Evolutionary conservation across 495 filamentous ascomycete genomes (phyloP), one percentile per base, ranked within the genome.

Genomic region (Aspergillus sparsus): DNA sequence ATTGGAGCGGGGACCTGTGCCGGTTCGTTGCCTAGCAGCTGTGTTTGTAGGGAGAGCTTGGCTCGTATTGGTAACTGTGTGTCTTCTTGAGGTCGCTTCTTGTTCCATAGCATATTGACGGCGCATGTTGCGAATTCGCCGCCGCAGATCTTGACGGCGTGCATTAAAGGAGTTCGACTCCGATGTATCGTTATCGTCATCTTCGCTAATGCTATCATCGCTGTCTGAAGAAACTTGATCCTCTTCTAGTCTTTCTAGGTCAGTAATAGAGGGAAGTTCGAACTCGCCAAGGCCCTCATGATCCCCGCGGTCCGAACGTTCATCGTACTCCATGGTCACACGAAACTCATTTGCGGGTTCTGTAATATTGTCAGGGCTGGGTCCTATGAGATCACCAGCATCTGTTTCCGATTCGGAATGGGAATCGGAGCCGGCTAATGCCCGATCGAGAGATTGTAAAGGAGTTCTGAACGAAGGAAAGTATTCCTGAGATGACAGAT

Each of bases 261-360:
- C 69, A 2, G 64, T 55, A 16, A 66, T 42, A 6, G 69, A 67
- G 2, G 68, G 61, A 4, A 49, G 7, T 10, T 54, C 57, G 27
- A 47, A 49, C 34, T 60, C 64, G 15, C 45, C 56, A 27, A 34
- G 34, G 0, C 57, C 55, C 34, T 59, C 54, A 47, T 55, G 50
- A 11, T 58, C 56, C 46, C 66, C 62, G 9, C 70, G 63, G 12
- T 72, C 66, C 13, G 68, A 72, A n/a, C 54, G 59, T 45, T 78
- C 75, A 39, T 80, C 76, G 59, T 80, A 82, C 31, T 82, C 74
- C 5, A 75, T 83, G 11, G 75, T 84, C 21, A 84, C 71, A 27
- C 70, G 77, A 56, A 86, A 84, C 13, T 74, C 75, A 11, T 72
- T 21, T 12, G 71, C 60, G 4, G 67, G 64, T 45, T 68, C 70